Percentiles rank a stretch among this genome's conserved stretches.
Conservation (phyloP, 345 rosid species). For the Salix brachista region DNA sequence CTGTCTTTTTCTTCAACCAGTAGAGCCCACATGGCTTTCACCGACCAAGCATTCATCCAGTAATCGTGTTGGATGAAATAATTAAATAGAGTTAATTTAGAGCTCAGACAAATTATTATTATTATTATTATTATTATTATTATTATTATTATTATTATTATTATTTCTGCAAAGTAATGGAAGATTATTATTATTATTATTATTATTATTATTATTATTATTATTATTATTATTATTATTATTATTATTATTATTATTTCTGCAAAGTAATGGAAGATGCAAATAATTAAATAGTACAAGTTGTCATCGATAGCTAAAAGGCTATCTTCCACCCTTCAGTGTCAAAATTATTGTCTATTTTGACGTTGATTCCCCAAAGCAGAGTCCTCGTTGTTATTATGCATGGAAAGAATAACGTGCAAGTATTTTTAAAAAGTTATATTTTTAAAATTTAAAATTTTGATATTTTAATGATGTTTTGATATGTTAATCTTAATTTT, state of each 20-base stretch:
- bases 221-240: background rate
- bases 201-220: no score
- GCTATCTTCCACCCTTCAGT: background rate
- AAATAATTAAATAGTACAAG: background rate
- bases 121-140: background rate
- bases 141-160: background rate
- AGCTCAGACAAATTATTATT: background rate
- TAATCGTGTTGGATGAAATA: background rate
- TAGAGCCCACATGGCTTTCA: background rate
- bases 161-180: background rate
- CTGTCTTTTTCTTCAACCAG: background rate
- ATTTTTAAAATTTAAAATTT: no score
- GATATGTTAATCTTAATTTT: no score
- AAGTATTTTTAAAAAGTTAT: no score
- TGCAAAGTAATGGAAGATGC: background rate
- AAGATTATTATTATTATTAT: background rate
- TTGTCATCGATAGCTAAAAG: background rate
- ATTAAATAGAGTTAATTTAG: background rate
- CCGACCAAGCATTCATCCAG: background rate
- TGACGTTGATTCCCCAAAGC: background rate
- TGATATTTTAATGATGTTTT: no score
- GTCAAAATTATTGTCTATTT: background rate
- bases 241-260: background rate
- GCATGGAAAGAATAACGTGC: background rate
- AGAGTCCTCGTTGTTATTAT: background rate